Conservation (phyloP, 352 stramenopile genomes). For the Phytophthora macrochlamydospora region DNA sequence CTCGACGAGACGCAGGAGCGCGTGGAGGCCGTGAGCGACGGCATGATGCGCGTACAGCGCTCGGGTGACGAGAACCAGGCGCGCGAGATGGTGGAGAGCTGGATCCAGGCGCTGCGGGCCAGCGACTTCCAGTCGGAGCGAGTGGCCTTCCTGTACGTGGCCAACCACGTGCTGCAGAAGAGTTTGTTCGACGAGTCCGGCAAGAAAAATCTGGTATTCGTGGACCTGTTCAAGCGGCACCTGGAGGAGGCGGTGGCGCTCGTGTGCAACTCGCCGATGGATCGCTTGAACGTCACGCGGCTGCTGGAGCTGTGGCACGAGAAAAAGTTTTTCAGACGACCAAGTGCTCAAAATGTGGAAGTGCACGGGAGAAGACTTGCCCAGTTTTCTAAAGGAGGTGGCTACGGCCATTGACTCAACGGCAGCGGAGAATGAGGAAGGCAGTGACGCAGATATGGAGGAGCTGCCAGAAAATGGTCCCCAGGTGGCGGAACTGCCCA, state of each 20-base stretch:
- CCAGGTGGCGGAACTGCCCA: conserved; percentile 32
- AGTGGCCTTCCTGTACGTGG: conserved; percentile 83
- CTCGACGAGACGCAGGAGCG: conserved; percentile 86
- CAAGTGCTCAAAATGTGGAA: conserved; percentile 80
- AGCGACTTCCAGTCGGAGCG: conserved; percentile 84
- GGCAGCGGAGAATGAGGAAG: conserved; percentile 8
- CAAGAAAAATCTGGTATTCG: conserved; percentile 26
- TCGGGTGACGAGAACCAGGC: conserved; percentile 33
- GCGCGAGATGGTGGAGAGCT: conserved; percentile 63
- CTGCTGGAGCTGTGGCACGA: conserved; percentile 82
- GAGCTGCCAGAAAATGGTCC: conserved; percentile 42
- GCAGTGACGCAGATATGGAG: conserved; percentile 11
- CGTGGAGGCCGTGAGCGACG: conserved; percentile 79
- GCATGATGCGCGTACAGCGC: conserved; percentile 62
- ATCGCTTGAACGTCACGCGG: conserved; percentile 74
- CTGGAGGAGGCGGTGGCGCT: conserved; percentile 80
- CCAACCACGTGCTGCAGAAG: conserved; percentile 87
- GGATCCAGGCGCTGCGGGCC: conserved; percentile 65
- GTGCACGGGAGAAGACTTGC: conserved; percentile 77
- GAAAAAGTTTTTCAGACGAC: conserved; percentile 61
- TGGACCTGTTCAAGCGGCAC: conserved; percentile 42
- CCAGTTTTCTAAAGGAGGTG: conserved; percentile 45
- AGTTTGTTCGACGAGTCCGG: conserved; percentile 43
- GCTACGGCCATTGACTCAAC: conserved; percentile 3
- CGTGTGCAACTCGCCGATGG: conserved; percentile 85